Evolutionary conservation across 2,329 filamentous ascomycete genomes (phyloP).

Genomic region (Xylaria sp.): DNA sequence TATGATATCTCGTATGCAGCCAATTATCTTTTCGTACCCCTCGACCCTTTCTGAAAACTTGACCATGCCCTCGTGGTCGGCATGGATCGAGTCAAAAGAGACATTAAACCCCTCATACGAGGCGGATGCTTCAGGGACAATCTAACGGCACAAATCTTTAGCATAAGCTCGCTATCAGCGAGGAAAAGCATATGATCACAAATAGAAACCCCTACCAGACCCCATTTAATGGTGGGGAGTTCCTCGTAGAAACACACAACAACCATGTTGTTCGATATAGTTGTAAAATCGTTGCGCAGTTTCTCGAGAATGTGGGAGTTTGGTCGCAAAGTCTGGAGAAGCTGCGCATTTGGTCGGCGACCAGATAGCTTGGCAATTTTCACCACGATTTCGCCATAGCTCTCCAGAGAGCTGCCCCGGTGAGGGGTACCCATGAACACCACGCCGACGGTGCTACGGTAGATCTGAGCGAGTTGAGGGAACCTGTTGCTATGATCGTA

Average conservation of each 20-base stretch:
- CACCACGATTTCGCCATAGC: background rate
- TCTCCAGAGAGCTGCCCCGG: background rate
- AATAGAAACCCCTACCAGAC: background rate
- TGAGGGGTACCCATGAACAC: slow-evolving; percentile 9
- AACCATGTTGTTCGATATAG: slow-evolving; percentile 3
- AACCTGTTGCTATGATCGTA: background rate
- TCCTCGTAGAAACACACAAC: slow-evolving; percentile 8
- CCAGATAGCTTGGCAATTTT: background rate
- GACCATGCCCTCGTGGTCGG: slow-evolving; percentile 8
- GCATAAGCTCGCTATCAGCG: background rate
- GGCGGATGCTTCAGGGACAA: slow-evolving; percentile 2
- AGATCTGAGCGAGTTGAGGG: background rate
- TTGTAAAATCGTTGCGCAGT: slow-evolving; percentile 1
- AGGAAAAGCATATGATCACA: background rate
- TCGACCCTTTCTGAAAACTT: background rate
- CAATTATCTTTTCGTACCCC: background rate
- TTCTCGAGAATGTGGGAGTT: background rate
- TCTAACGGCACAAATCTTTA: background rate
- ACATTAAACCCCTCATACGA: slow-evolving; percentile 14
- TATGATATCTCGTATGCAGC: slow-evolving; percentile 1
- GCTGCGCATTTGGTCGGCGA: slow-evolving; percentile 3
- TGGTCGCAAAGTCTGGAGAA: background rate
- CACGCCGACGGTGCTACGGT: background rate
- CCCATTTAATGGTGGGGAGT: background rate
- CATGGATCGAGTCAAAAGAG: background rate